phyloP scores from a whole-genome alignment of 75 land plant genomes.

The Cupressus sempervirens region DNA sequence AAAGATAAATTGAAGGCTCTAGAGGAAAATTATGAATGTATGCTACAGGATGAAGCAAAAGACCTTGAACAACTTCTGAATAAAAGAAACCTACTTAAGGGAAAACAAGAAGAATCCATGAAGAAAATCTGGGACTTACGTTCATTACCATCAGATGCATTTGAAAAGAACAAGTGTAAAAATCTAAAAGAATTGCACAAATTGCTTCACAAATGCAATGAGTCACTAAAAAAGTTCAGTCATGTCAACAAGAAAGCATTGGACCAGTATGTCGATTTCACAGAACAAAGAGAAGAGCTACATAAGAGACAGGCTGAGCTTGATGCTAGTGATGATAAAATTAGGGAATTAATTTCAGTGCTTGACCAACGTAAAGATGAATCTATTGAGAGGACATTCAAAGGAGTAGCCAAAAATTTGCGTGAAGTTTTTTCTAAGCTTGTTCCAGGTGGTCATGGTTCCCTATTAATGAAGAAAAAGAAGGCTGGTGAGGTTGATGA shows the following conservation, averaged over 20 bases:
- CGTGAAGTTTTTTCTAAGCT: slow-evolving; percentile 94
- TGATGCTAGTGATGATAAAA: slow-evolving; percentile 99
- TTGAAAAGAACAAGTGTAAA: slow-evolving; percentile 83
- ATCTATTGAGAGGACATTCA: slow-evolving; percentile 98
- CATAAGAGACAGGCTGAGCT: slow-evolving; percentile 93
- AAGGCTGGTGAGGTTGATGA: slow-evolving; percentile 87
- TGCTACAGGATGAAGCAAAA: slow-evolving; percentile 82
- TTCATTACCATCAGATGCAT: slow-evolving; percentile 95
- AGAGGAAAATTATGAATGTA: slow-evolving; percentile 77
- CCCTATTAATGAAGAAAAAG: slow-evolving; percentile 97
- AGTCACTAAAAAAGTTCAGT: slow-evolving; percentile 86
- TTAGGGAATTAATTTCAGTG: slow-evolving; percentile 80
- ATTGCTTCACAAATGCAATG: slow-evolving; percentile 94
- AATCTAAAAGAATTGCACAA: slow-evolving; percentile 78
- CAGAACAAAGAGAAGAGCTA: slow-evolving; percentile 91
- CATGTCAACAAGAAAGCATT: slow-evolving; percentile 99
- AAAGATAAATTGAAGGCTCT: slow-evolving; percentile 69
- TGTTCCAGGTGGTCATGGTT: slow-evolving; percentile 97
- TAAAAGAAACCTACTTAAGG: slow-evolving; percentile 62
- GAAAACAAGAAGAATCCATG: slow-evolving; percentile 83
- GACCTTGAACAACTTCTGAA: slow-evolving; percentile 78
- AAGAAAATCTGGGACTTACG: slow-evolving; percentile 95
- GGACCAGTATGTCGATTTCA: slow-evolving; percentile 94
- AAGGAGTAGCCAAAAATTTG: slow-evolving; percentile 94
- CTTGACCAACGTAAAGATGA: slow-evolving; percentile 97